These are phyloP conservation scores for Moesziomyces sp. DNA, from an alignment of 1,284 basidiomycete species.

Conservation along the genomic window DNA sequence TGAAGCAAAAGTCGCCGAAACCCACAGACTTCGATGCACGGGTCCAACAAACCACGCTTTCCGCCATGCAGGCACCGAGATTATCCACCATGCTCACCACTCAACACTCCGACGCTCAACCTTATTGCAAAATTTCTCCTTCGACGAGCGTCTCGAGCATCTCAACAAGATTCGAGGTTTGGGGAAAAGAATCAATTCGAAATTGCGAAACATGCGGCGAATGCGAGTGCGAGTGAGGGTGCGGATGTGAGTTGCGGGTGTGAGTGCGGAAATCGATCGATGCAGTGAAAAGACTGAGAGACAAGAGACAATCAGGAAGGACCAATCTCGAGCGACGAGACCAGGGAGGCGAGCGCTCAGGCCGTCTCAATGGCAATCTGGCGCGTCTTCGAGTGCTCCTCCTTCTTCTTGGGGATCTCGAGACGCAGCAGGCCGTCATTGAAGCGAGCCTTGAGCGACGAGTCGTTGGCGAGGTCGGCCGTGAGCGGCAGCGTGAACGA, in stretches of 20 bases:
- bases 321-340: neutral
- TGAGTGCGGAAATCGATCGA: too few relatives aligned
- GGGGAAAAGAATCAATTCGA: neutral
- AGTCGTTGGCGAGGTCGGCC: conserved; percentile 39
- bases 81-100: too few relatives aligned
- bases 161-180: too few relatives aligned
- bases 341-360: conserved; percentile 1
- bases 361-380: conserved; percentile 44
- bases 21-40: too few relatives aligned
- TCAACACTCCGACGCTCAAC: too few relatives aligned
- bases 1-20: too few relatives aligned
- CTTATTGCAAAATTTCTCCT: too few relatives aligned
- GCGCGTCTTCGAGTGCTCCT: conserved; percentile 50
- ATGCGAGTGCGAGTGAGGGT: neutral
- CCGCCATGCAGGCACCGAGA: too few relatives aligned
- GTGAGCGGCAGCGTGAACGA: conserved; percentile 50
- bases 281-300: too few relatives aligned
- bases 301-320: neutral
- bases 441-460: conserved; percentile 51
- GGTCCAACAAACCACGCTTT: too few relatives aligned
- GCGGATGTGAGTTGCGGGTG: neutral
- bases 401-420: conserved; percentile 53
- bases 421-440: conserved; percentile 52
- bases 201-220: neutral
- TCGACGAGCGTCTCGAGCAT: too few relatives aligned